phyloP scores from a whole-genome alignment of 495 filamentous ascomycete genomes.

The Penicillium fimorum region DNA sequence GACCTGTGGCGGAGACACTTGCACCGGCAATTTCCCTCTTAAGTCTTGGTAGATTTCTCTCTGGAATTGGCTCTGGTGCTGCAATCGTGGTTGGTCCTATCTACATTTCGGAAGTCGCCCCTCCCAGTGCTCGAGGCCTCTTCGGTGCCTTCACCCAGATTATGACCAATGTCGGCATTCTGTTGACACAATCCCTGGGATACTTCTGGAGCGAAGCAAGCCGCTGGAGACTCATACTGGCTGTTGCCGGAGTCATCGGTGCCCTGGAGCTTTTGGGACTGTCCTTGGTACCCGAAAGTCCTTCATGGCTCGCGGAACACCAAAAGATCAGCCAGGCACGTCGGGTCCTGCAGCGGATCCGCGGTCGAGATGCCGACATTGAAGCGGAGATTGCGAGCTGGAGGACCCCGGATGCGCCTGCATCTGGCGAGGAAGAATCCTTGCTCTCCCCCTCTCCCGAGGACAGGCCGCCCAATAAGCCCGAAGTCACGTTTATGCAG shows the following conservation, averaged over 20 bases:
- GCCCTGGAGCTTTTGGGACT: constrained; percentile 64
- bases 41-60: constrained; percentile 70
- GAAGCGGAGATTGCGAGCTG: constrained; percentile 70
- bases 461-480: constrained; percentile 26
- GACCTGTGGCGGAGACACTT: constrained; percentile 70
- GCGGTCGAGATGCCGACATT: constrained; percentile 66
- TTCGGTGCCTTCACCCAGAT: constrained; percentile 93
- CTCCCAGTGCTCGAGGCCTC: constrained; percentile 71
- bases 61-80: constrained; percentile 81
- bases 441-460: constrained; percentile 38
- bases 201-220: constrained; percentile 77
- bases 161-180: constrained; percentile 90
- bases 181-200: constrained; percentile 78
- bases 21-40: constrained; percentile 66
- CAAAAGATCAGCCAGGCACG: constrained; percentile 60
- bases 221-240: constrained; percentile 82
- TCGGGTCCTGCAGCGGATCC: constrained; percentile 66
- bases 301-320: constrained; percentile 75
- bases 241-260: constrained; percentile 67
- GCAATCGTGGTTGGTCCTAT: constrained; percentile 93
- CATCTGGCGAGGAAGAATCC: constrained; percentile 46
- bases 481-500: constrained; percentile 63
- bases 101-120: constrained; percentile 88
- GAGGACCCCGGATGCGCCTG: constrained; percentile 49
- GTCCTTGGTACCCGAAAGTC: constrained; percentile 75